Percentiles rank a stretch among this genome's conserved stretches.
These are phyloP conservation scores for Rhizomucor pusillus DNA, from an alignment of 371 early-diverging fungal species.

Conservation along the genomic window DNA sequence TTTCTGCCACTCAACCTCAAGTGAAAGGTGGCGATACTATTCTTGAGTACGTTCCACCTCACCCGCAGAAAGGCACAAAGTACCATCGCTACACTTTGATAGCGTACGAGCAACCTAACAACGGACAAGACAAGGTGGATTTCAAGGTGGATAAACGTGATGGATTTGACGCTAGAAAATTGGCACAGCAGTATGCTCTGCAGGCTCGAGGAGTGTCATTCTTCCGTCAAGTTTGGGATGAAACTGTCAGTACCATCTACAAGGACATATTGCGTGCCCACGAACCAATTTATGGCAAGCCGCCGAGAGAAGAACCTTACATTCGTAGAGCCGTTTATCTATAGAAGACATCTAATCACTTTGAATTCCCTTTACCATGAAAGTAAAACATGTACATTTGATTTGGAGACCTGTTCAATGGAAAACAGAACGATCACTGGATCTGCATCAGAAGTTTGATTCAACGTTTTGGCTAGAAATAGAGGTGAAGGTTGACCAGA, in stretches of 20 bases:
- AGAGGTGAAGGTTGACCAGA: too few relatives aligned
- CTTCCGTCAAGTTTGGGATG: constrained; percentile 78
- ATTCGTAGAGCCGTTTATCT: constrained; percentile 53
- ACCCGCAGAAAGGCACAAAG: constrained; percentile 79
- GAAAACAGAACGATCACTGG: too few relatives aligned
- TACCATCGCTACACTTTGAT: constrained; percentile 76
- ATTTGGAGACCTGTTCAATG: too few relatives aligned
- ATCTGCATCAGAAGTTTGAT: too few relatives aligned
- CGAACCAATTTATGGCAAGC: constrained; percentile 62
- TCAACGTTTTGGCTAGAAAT: too few relatives aligned
- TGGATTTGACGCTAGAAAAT: constrained; percentile 44
- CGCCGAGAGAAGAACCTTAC: constrained; percentile 49
- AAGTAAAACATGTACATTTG: not conserved
- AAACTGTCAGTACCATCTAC: constrained; percentile 66
- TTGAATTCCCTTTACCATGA: not conserved
- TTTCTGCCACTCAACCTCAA: constrained; percentile 52
- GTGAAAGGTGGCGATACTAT: constrained; percentile 53
- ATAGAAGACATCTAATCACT: constrained; percentile 23
- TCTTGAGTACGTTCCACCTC: constrained; percentile 75
- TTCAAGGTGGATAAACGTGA: constrained; percentile 42
- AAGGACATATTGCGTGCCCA: constrained; percentile 53
- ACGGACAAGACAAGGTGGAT: constrained; percentile 50
- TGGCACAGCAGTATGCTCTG: constrained; percentile 46
- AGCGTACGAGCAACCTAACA: constrained; percentile 67
- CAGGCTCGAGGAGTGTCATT: constrained; percentile 61